These are phyloP conservation scores for Apium graveolens DNA, from an alignment of 129 eudicot genomes.

Conservation along the genomic window DNA sequence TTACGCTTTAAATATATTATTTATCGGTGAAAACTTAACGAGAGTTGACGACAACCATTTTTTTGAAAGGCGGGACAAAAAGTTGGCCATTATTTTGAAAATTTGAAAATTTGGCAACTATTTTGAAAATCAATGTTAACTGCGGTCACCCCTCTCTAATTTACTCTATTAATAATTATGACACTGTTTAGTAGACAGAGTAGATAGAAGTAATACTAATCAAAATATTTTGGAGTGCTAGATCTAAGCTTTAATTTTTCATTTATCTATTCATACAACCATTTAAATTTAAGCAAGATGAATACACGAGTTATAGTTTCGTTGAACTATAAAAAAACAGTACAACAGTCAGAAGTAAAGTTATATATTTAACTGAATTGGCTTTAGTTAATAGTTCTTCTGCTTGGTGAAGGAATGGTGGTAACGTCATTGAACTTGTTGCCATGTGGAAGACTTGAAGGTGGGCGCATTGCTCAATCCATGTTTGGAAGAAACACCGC, in stretches of 20 bases:
- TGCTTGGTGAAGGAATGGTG: conserved; percentile 60
- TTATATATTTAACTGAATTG: not conserved
- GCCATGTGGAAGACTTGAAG: conserved; percentile 95
- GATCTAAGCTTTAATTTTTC: not conserved
- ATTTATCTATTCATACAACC: not conserved
- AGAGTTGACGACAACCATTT: too few relatives aligned
- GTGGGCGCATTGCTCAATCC: conserved; percentile 92
- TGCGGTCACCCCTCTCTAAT: too few relatives aligned
- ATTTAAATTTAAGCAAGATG: too few relatives aligned
- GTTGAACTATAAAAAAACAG: not conserved
- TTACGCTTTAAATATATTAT: too few relatives aligned
- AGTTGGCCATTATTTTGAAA: too few relatives aligned
- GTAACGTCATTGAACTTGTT: conserved; percentile 89
- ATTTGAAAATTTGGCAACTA: too few relatives aligned
- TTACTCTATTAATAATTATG: not conserved
- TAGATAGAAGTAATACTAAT: too few relatives aligned
- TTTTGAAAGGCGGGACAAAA: too few relatives aligned
- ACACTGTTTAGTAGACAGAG: not conserved
- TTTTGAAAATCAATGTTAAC: too few relatives aligned
- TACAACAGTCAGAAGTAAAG: not conserved
- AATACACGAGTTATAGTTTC: not conserved
- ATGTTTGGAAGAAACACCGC: conserved; percentile 87
- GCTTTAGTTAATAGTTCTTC: not conserved
- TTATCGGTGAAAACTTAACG: too few relatives aligned
- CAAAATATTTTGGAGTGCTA: not conserved